These are phyloP conservation scores for Microsporum canis DNA, from an alignment of 2,329 filamentous ascomycete genomes.

Conservation along the genomic window DNA sequence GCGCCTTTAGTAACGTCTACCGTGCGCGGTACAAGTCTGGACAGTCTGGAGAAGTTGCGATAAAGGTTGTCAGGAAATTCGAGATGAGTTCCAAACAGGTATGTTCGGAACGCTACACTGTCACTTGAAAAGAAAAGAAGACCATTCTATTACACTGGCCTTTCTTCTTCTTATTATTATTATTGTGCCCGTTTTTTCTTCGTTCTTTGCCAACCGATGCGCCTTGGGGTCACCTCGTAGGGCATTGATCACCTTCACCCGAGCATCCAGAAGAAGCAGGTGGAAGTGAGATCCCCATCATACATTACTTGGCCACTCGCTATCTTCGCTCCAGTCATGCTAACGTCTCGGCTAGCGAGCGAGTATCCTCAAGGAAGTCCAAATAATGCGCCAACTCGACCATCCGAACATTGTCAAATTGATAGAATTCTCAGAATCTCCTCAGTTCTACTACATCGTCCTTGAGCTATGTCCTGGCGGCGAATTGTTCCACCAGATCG, in stretches of 20 bases:
- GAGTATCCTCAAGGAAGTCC: slow-evolving; percentile 96
- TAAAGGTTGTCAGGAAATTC: slow-evolving; percentile 97
- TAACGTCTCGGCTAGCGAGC: slow-evolving; percentile 34
- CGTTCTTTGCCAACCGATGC: slow-evolving; percentile 4
- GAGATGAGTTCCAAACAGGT: slow-evolving; percentile 99
- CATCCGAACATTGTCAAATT: slow-evolving; percentile 94
- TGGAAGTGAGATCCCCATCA: slow-evolving; percentile 66
- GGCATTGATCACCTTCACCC: slow-evolving; percentile 87
- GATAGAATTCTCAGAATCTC: slow-evolving; percentile 84
- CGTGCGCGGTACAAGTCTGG: slow-evolving; percentile 67
- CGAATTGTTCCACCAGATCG: slow-evolving; percentile 96
- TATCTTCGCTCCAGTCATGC: slow-evolving; percentile 10
- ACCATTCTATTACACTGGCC: not conserved
- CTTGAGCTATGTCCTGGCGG: slow-evolving; percentile 90
- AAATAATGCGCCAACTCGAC: slow-evolving; percentile 95
- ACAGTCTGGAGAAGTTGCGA: slow-evolving; percentile 64
- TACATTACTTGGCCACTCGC: slow-evolving; percentile 29
- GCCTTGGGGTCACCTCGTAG: slow-evolving; percentile 42
- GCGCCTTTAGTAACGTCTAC: slow-evolving; percentile 98
- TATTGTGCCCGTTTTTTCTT: slow-evolving; percentile 15
- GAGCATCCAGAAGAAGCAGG: slow-evolving; percentile 74
- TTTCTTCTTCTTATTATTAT: not conserved
- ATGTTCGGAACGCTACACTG: slow-evolving; percentile 36
- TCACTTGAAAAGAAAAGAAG: slow-evolving; percentile 10
- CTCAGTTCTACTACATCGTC: slow-evolving; percentile 95